These are phyloP conservation scores for Amanita exitialis DNA, from an alignment of 768 basidiomycete species.

Conservation along the genomic window DNA sequence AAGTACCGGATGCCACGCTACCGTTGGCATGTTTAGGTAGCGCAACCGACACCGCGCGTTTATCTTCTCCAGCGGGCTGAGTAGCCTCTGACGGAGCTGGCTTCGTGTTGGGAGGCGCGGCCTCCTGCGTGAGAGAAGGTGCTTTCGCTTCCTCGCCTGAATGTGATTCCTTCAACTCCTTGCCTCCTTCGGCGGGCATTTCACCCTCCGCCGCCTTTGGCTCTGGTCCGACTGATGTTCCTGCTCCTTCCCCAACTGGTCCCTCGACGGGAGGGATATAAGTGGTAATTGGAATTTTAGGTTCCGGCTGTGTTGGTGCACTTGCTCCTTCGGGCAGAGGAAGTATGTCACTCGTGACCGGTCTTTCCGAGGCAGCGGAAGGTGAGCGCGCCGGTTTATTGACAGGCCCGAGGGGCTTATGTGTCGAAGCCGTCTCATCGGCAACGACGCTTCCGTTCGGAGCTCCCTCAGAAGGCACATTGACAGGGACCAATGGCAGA, in stretches of 20 bases:
- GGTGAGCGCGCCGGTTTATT: background rate
- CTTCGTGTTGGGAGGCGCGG: background rate
- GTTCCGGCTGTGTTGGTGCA: background rate
- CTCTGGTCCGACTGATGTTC: background rate
- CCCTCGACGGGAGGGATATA: background rate
- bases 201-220: background rate
- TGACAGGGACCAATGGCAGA: conserved; percentile 3
- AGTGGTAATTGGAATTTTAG: background rate
- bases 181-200: background rate
- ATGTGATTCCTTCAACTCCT: background rate
- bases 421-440: conserved; percentile 1
- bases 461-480: background rate
- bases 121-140: background rate
- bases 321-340: background rate
- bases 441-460: background rate
- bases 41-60: background rate
- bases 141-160: background rate
- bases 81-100: background rate
- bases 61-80: background rate
- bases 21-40: background rate
- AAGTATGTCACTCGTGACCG: background rate
- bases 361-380: background rate
- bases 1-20: background rate
- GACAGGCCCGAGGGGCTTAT: conserved; percentile 1
- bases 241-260: background rate